phyloP scores from a whole-genome alignment of 176 grass and related monocot species.

The Tillandsia leiboldiana region DNA sequence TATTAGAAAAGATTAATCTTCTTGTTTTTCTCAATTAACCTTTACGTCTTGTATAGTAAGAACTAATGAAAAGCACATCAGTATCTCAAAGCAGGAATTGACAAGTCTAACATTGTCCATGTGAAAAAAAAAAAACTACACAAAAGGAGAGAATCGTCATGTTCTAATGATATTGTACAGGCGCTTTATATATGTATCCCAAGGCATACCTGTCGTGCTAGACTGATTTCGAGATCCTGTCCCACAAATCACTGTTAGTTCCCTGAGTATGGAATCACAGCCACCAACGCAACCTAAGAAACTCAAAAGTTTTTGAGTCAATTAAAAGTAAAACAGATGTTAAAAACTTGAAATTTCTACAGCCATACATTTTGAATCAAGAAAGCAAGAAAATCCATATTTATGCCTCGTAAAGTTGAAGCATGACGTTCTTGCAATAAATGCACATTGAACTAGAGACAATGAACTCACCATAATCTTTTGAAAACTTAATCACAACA shows the following conservation, averaged over 20 bases:
- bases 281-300: conserved; percentile 86
- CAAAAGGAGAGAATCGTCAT: not conserved
- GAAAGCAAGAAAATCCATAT: not conserved
- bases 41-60: too few species aligned
- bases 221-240: conserved; percentile 43
- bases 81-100: too few species aligned
- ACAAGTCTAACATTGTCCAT: too few species aligned
- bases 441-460: not conserved
- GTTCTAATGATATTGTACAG: not conserved
- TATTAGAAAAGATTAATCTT: conserved; percentile 1
- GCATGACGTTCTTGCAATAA: not conserved
- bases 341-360: not conserved
- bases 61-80: too few species aligned
- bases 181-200: not conserved
- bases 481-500: too few species aligned
- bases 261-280: conserved; percentile 75
- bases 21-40: not conserved
- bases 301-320: conserved; percentile 4
- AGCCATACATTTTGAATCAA: not conserved
- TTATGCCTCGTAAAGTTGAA: not conserved
- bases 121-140: not conserved
- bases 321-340: not conserved
- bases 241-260: conserved; percentile 69
- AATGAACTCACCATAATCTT: not conserved
- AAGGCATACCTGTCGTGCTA: conserved; percentile 47